These are phyloP conservation scores for Alectoria sarmentosa DNA, from an alignment of 495 filamentous ascomycete genomes.

Conservation along the genomic window DNA sequence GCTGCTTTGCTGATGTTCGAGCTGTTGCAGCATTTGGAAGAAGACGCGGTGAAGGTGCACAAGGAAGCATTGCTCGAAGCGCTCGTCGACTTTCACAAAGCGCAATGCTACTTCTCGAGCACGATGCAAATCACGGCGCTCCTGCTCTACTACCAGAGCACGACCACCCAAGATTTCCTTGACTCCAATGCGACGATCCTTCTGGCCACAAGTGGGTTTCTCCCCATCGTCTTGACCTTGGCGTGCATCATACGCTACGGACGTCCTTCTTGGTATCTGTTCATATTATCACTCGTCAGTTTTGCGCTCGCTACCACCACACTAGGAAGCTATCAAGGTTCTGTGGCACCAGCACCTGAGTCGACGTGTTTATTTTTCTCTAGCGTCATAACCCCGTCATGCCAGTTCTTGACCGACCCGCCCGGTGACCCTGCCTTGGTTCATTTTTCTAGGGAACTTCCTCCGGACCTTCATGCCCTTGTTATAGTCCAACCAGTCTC, in stretches of 20 bases:
- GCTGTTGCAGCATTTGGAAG: neutral
- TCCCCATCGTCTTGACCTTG: conserved; percentile 5
- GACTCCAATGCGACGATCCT: too few species aligned
- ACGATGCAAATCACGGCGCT: conserved; percentile 19
- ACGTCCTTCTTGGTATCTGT: conserved; percentile 9
- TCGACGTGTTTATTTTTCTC: too few species aligned
- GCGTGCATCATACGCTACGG: conserved; percentile 9
- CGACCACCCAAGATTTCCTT: too few species aligned
- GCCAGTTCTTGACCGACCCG: too few species aligned
- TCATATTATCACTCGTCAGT: conserved; percentile 4
- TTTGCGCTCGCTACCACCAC: conserved; percentile 5
- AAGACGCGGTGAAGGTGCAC: neutral
- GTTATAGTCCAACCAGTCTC: too few species aligned
- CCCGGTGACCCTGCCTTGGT: too few species aligned
- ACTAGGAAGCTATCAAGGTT: too few species aligned
- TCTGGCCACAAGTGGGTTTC: conserved; percentile 4
- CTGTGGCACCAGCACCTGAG: too few species aligned
- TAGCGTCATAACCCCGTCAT: too few species aligned
- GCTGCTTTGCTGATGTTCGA: conserved; percentile 1
- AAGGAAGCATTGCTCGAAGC: conserved; percentile 14
- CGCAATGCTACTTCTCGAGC: conserved; percentile 21
- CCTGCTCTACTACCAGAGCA: too few species aligned
- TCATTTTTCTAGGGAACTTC: too few species aligned
- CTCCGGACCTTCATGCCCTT: too few species aligned
- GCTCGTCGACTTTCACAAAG: conserved; percentile 33